Evolutionary conservation across 345 rosid genomes (phyloP), one percentile per base, ranked within the genome.

Genomic region (Moricandia moricandioides): DNA sequence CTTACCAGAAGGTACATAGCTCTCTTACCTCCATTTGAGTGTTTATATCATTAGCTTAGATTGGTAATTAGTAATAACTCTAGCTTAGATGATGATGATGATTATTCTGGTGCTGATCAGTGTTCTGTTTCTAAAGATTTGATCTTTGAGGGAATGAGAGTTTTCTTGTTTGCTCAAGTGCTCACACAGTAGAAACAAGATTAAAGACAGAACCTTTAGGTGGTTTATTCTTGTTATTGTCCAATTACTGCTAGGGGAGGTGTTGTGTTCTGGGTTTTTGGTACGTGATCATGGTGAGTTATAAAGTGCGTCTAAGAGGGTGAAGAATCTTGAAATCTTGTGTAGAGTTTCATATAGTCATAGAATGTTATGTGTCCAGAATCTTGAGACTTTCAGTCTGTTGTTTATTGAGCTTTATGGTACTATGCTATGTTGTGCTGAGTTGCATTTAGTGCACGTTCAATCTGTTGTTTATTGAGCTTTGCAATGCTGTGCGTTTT

Each of bases 1-100:
- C 91, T 78, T 91, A 70, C 96, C 98, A 5, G 88, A 91, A 13
- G 97, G 97, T 94, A 56, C 31, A 9, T 30, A 33, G 26, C 35
- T 58, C 73, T 16, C 51, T 40, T 18, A 29, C 26, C 3, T 54
- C 7, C 13, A 7, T 45, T 39, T 27, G 40, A 40, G 26, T 55
- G 47, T 27, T 1, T 4, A 40, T 58, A n/a, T 63, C 12, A 12
- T 43, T 72, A 72, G 57, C 72, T 40, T 17, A 56, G 45, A 65
- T 58, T 65, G 0, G 57, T 49, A 21, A 24, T 30, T 62, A 40
- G 30, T 7, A 18, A 11, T 60, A 18, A 29, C 2, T 12, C 2
- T 65, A 34, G 5, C 0, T 1, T 49, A 16, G 21, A 17, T 8
- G 1, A 16, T 69, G 24, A 12, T 11, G 14, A 43, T 17, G 2